Evolutionary conservation across 805 yeast species (phyloP), one percentile per base, ranked within the genome.

Genomic region (Brettanomyces custersianus): DNA sequence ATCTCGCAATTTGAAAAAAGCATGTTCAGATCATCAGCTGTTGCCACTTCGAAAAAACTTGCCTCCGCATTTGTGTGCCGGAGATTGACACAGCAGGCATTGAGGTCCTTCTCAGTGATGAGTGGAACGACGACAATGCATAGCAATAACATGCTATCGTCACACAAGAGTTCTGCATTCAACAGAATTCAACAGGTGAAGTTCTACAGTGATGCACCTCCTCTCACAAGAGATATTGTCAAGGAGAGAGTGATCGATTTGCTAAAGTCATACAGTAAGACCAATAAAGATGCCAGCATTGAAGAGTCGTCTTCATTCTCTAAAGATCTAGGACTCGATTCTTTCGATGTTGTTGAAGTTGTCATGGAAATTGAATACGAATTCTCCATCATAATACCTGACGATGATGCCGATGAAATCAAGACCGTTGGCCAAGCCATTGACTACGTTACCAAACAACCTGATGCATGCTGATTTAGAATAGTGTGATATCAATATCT

Each of bases 351-450:
- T 35, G 84, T 77, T 38, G 86, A 79, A 56, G 78, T 80, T 20
- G 63, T 78, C 37, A 80, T 79, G 70, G 84, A 82, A 42, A 68
- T 79, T 47, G 86, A 79, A 58, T 78, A 75, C 55, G 75, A 79
- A 57, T 77, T 77, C 48, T 86, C 84, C 52, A 73, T 85, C 55
- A 83, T 80, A 58, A 76, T 84, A 55, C 86, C 94, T 25, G 95
- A 86, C 65, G 79, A 82, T 59, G 84, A 85, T 50, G 92, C 96
- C 37, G 96, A 90, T 59, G 88, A 82, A 57, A 79, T 92, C 61
- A 86, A 82, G 68, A 84, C 94, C 38, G 92, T 92, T 46, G 87
- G 85, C 49, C 95, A 88, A 66, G 94, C 96, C 41, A 74, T 88
- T 44, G 86, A 87, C 53, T 85, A 85, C 66, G 83, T 90, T 49